These are phyloP conservation scores for Clathrus columnatus DNA, from an alignment of 768 basidiomycete species.

Conservation along the genomic window DNA sequence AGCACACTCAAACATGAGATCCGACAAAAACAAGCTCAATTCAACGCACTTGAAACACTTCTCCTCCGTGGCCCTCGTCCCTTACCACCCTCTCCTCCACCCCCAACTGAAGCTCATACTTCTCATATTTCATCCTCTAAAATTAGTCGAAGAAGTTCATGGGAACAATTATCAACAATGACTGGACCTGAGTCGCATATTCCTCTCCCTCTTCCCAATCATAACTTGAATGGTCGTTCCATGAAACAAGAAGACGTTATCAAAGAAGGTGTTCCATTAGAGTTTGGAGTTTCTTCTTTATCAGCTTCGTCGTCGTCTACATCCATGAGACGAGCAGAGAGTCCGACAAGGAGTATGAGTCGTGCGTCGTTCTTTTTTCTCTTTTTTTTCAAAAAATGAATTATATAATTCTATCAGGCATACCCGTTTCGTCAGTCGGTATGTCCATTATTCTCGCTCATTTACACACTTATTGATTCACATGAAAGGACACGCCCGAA, in stretches of 20 bases:
- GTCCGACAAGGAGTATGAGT: slow-evolving; percentile 72
- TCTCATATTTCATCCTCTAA: slow-evolving; percentile 31
- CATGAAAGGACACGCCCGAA: slow-evolving; percentile 76
- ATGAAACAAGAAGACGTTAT: slow-evolving; percentile 47
- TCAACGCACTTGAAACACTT: slow-evolving; percentile 59
- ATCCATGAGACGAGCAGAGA: slow-evolving; percentile 50
- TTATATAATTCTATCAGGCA: neutral
- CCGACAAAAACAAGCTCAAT: slow-evolving; percentile 74
- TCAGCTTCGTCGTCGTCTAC: slow-evolving; percentile 24
- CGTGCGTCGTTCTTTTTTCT: slow-evolving; percentile 40
- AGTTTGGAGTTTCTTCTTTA: slow-evolving; percentile 33
- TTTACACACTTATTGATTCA: slow-evolving; percentile 12
- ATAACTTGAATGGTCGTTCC: slow-evolving; percentile 28
- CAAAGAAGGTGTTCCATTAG: slow-evolving; percentile 63
- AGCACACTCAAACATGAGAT: slow-evolving; percentile 77
- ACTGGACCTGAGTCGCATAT: slow-evolving; percentile 63
- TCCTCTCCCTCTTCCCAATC: slow-evolving; percentile 53
- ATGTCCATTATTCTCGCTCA: slow-evolving; percentile 7
- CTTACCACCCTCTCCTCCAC: slow-evolving; percentile 22
- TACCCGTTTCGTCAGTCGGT: slow-evolving; percentile 9
- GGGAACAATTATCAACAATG: slow-evolving; percentile 56
- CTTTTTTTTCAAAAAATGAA: neutral
- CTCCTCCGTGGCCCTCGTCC: slow-evolving; percentile 62
- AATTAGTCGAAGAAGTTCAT: slow-evolving; percentile 48
- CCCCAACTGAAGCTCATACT: slow-evolving; percentile 20